Base-by-base conservation (phyloP, 192 early-diverging fungal species). In the Mortierella hygrophila region DNA sequence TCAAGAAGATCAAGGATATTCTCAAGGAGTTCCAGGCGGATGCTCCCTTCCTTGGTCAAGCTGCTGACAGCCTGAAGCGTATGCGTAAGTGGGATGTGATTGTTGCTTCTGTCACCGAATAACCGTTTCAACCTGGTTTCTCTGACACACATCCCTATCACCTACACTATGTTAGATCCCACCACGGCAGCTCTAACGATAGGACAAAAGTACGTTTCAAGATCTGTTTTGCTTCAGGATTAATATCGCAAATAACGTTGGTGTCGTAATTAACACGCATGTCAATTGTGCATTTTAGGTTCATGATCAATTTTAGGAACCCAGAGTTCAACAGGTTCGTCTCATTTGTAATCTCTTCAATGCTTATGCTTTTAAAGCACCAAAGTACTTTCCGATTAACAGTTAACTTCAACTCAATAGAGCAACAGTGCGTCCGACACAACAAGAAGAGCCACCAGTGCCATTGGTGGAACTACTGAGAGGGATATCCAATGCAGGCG, bases 1-100 rank as follows among this genome's bases (percentile, higher is more conserved):
- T 86, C 63, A 86, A 86, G 44, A 86, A 81, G 41, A 81, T 86
- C 49, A 86, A 86, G 68, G 84, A 86, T 26, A 81, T 86, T 16
- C 60, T 86, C 20, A 81, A 77, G 54, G 84, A 86, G 18, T 86
- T 81, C 29, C 84, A 86, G 42, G 76, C 70, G 1, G 84, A 86
- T 49, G 77, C 75, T 4, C 75, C 76, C 29, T 41, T 81, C 2
- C 68, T 86, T n/a, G 79, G 75, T 10, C 79, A 86, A 20, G 65
- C 74, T 21, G n/a, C 79, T 0, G 84, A 86, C 20, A 74, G 40
- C 42, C 37, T 81, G 26, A 81, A 81, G 63, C 78, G 84, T 32
- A 86, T 86, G 79, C 68, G 82, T 83, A 75, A 49, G 82, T 52
- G 18, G 5, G 20, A 18, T 5, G 18, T 16, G 18, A 20, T 3